Percentiles rank a stretch among this genome's conserved stretches.
Conservation (phyloP, 805 yeast species). For the Candida peoriensis region DNA sequence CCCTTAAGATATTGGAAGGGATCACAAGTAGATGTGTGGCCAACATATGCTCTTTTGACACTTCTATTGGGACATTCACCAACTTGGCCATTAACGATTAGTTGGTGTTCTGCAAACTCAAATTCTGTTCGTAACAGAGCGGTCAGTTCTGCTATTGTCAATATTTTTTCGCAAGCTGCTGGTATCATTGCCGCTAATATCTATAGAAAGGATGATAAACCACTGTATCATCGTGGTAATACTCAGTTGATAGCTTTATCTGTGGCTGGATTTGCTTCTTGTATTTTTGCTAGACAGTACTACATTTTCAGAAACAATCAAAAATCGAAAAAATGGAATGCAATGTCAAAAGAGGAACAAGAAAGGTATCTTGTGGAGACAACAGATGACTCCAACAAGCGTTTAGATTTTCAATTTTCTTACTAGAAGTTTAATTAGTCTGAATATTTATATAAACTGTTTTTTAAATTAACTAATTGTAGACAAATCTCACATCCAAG, state of each 20-base stretch:
- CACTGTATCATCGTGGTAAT: constrained; percentile 57
- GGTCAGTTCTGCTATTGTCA: constrained; percentile 58
- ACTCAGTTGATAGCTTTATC: constrained; percentile 1
- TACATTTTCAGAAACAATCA: constrained; percentile 34
- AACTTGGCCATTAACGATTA: constrained; percentile 48
- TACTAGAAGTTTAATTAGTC: constrained; percentile 3
- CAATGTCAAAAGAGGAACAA: constrained; percentile 43
- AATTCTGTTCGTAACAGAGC: constrained; percentile 57
- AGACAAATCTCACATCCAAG: too few species aligned
- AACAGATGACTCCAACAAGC: constrained; percentile 47
- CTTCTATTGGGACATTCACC: constrained; percentile 39
- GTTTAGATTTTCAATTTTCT: constrained; percentile 46
- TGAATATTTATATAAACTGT: too few species aligned
- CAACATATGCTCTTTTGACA: constrained; percentile 33
- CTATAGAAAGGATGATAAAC: constrained; percentile 52
- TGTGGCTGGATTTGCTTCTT: background rate
- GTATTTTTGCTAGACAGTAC: constrained; percentile 24
- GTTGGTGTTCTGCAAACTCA: constrained; percentile 55
- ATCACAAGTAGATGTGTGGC: constrained; percentile 35
- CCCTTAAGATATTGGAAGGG: constrained; percentile 37
- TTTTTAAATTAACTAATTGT: too few species aligned
- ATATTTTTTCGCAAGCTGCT: constrained; percentile 59
- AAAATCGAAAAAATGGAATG: constrained; percentile 45
- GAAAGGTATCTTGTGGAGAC: constrained; percentile 40
- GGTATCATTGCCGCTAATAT: constrained; percentile 51